Conservation (phyloP, 2,329 filamentous ascomycete genomes). For the Drechslerella dactyloides region DNA sequence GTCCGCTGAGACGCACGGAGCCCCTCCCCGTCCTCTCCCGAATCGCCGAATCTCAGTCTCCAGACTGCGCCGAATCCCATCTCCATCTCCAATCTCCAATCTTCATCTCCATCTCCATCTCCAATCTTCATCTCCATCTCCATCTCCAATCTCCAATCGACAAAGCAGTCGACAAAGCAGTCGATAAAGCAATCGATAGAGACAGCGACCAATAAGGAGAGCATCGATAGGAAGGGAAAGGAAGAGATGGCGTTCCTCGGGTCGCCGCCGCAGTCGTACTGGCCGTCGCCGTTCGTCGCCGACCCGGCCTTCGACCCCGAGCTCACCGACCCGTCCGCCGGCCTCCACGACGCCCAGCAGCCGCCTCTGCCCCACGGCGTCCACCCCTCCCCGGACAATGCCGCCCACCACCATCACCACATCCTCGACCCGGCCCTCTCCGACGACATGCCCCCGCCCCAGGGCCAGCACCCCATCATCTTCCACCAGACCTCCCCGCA, state of each 20-base stretch:
- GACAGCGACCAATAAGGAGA: too few species aligned
- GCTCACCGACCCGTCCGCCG: constrained; percentile 41
- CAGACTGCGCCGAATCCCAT: too few species aligned
- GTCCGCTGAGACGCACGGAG: too few species aligned
- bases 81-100: too few species aligned
- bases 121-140: too few species aligned
- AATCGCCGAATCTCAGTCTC: too few species aligned
- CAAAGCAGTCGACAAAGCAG: too few species aligned
- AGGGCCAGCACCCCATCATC: constrained; percentile 45
- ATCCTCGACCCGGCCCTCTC: constrained; percentile 47
- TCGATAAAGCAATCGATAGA: too few species aligned
- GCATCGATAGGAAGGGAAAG: too few species aligned
- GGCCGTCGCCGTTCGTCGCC: constrained; percentile 45
- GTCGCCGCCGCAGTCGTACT: constrained; percentile 46
- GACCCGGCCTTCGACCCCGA: constrained; percentile 48
- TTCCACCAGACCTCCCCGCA: constrained; percentile 49
- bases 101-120: too few species aligned
- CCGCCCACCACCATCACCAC: constrained; percentile 17
- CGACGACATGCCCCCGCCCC: constrained; percentile 40
- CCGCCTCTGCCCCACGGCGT: constrained; percentile 33
- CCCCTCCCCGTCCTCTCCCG: too few species aligned
- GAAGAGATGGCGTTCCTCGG: constrained; percentile 49
- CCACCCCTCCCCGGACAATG: constrained; percentile 26
- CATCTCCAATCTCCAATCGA: too few species aligned
- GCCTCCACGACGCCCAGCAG: constrained; percentile 44